These are phyloP conservation scores for Parmelia sp. DNA, from an alignment of 495 filamentous ascomycete species.

Conservation along the genomic window DNA sequence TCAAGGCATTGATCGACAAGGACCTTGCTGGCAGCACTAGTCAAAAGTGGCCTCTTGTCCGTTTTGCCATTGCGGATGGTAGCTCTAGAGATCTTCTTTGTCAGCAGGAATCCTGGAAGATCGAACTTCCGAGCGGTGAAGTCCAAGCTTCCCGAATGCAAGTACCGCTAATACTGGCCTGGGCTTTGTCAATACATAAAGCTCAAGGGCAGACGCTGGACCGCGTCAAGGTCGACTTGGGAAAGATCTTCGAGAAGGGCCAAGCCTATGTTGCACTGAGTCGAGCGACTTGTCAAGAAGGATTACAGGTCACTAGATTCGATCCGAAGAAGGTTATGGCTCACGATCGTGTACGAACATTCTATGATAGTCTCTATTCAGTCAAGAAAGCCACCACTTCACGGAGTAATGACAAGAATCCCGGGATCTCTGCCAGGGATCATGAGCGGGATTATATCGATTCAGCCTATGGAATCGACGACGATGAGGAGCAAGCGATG, in stretches of 20 bases:
- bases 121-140: constrained; percentile 92
- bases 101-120: constrained; percentile 86
- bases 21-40: constrained; percentile 34
- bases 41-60: constrained; percentile 70
- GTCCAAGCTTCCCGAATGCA: constrained; percentile 70
- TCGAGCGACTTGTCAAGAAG: constrained; percentile 80
- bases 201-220: constrained; percentile 95
- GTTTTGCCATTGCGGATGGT: constrained; percentile 73
- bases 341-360: constrained; percentile 75
- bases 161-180: constrained; percentile 78
- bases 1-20: constrained; percentile 40
- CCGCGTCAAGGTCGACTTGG: constrained; percentile 89
- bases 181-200: constrained; percentile 97
- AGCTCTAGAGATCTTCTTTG: constrained; percentile 71
- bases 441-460: constrained; percentile 22
- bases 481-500: constrained; percentile 34
- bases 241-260: constrained; percentile 90
- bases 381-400: constrained; percentile 33
- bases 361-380: constrained; percentile 71
- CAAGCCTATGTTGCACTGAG: constrained; percentile 55
- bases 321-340: constrained; percentile 91
- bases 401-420: constrained; percentile 19
- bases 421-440: constrained; percentile 7
- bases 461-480: constrained; percentile 28
- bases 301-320: constrained; percentile 83